Percentiles rank a stretch among this genome's conserved stretches.
These are phyloP conservation scores for Cryptococcus deneoformans DNA, from an alignment of 1,284 basidiomycete genomes.

Conservation along the genomic window DNA sequence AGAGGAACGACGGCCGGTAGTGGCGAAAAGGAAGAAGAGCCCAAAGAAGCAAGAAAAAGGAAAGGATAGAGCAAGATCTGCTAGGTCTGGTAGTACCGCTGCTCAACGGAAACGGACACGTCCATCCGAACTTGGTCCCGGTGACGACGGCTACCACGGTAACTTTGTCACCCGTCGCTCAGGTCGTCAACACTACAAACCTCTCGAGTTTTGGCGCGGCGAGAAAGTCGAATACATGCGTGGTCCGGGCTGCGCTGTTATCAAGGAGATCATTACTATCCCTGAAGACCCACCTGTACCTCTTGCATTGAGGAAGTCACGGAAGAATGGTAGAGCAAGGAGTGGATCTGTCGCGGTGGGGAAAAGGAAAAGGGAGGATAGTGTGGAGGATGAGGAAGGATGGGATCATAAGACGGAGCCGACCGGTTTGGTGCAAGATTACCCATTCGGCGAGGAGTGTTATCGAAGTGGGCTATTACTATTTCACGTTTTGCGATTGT, in stretches of 20 bases:
- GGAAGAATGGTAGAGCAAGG: constrained; percentile 30
- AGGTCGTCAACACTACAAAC: constrained; percentile 65
- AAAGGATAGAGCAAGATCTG: constrained; percentile 13
- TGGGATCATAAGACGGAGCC: constrained; percentile 80
- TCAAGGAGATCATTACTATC: constrained; percentile 68
- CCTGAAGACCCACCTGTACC: constrained; percentile 64
- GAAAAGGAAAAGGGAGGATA: constrained; percentile 39
- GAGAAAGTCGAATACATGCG: constrained; percentile 78
- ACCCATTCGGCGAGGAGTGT: constrained; percentile 60
- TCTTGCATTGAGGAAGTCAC: constrained; percentile 53
- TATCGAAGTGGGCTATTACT: constrained; percentile 45
- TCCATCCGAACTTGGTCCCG: constrained; percentile 14
- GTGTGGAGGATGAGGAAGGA: constrained; percentile 55
- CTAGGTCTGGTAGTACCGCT: background rate
- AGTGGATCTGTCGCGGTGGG: background rate
- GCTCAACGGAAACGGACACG: constrained; percentile 4
- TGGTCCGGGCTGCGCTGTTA: constrained; percentile 65
- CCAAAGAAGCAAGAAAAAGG: constrained; percentile 2
- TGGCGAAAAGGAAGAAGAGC: constrained; percentile 10
- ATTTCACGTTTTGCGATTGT: background rate
- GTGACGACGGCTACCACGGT: constrained; percentile 51
- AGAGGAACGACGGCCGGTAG: background rate
- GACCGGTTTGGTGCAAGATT: constrained; percentile 68
- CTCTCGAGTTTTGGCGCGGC: constrained; percentile 90
- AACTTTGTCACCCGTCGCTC: constrained; percentile 62